Evolutionary conservation across 2,329 filamentous ascomycete species (phyloP).

Genomic region (Phyllosticta ampelicida): DNA sequence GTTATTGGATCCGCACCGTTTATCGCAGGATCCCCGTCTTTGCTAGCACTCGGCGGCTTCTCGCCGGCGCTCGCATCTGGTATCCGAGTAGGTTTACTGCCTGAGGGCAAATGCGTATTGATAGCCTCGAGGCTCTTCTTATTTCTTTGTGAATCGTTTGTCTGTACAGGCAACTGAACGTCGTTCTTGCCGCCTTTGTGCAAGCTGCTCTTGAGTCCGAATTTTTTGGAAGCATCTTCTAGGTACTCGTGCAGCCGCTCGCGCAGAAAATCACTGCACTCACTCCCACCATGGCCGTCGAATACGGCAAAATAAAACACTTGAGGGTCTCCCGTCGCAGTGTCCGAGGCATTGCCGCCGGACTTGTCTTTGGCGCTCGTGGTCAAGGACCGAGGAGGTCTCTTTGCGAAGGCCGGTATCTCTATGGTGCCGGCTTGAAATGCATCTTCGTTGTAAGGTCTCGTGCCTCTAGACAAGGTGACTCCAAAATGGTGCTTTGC

Average conservation of each 20-base stretch:
- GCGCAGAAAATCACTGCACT: slow-evolving; percentile 78
- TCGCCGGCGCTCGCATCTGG: slow-evolving; percentile 20
- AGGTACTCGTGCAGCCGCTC: slow-evolving; percentile 83
- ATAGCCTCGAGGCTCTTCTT: slow-evolving; percentile 33
- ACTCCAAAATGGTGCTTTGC: slow-evolving; percentile 95
- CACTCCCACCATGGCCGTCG: slow-evolving; percentile 83
- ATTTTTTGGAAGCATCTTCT: slow-evolving; percentile 65
- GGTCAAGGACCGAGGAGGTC: slow-evolving; percentile 56
- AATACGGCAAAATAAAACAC: slow-evolving; percentile 97
- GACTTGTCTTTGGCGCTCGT: slow-evolving; percentile 19
- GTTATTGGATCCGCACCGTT: slow-evolving; percentile 20
- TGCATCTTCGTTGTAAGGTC: slow-evolving; percentile 85
- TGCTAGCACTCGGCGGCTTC: slow-evolving; percentile 14
- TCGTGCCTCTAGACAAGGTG: slow-evolving; percentile 64
- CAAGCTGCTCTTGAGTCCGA: slow-evolving; percentile 69
- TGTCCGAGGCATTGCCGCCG: slow-evolving; percentile 53
- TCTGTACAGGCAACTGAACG: not conserved
- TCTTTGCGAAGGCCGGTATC: slow-evolving; percentile 82
- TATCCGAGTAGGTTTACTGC: slow-evolving; percentile 29
- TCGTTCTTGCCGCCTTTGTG: slow-evolving; percentile 27
- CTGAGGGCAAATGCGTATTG: slow-evolving; percentile 37
- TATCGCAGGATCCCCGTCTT: slow-evolving; percentile 9
- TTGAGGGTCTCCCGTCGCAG: slow-evolving; percentile 78
- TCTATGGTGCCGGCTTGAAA: slow-evolving; percentile 91
- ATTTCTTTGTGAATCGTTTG: not conserved